Conservation (phyloP, 768 basidiomycete species). For the Tulasnella calospora region DNA sequence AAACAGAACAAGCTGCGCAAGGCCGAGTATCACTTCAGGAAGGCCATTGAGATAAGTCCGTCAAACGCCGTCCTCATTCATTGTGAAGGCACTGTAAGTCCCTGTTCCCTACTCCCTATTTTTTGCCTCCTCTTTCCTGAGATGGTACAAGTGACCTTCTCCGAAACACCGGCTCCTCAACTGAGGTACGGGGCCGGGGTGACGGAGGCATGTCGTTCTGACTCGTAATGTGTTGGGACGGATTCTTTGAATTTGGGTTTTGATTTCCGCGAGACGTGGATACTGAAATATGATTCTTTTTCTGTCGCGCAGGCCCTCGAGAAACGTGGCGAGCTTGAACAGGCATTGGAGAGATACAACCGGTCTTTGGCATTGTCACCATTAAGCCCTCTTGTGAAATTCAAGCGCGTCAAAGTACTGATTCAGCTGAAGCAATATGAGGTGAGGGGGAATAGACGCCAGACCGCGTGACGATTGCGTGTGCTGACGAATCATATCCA, state of each 20-base stretch:
- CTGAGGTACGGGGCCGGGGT: conserved; percentile 3
- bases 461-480: conserved; percentile 1
- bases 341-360: conserved; percentile 75
- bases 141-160: conserved; percentile 2
- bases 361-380: conserved; percentile 73
- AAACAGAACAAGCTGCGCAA: conserved; percentile 87
- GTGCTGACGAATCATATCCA: conserved; percentile 10
- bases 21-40: conserved; percentile 95
- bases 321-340: conserved; percentile 68
- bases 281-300: background rate
- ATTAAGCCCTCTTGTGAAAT: conserved; percentile 87
- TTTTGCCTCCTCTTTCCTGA: background rate
- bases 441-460: conserved; percentile 47
- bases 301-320: conserved; percentile 66
- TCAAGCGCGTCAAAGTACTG: conserved; percentile 87
- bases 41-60: conserved; percentile 87
- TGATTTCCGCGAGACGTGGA: conserved; percentile 17
- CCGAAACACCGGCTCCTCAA: background rate
- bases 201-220: conserved; percentile 18
- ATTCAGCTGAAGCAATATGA: conserved; percentile 77
- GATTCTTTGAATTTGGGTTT: conserved; percentile 19
- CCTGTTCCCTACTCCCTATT: conserved; percentile 8
- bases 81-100: conserved; percentile 91
- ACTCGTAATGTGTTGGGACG: conserved; percentile 11
- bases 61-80: conserved; percentile 92